Conservation (phyloP, 306 rosid species). For the Cicer judaicum region DNA sequence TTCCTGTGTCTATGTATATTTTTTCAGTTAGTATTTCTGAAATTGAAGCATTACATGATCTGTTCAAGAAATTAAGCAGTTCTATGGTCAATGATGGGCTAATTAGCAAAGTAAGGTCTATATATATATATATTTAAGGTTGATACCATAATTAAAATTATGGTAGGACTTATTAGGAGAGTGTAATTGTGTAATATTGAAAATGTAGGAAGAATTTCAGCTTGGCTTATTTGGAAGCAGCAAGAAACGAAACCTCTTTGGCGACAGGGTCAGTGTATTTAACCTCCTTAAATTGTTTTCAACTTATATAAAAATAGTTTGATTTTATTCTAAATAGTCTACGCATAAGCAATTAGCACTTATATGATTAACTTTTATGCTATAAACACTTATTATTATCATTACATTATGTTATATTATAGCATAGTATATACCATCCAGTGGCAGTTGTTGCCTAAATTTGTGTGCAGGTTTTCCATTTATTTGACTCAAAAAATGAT, state of each 20-base stretch:
- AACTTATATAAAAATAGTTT: too few species aligned
- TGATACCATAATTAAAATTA: background rate
- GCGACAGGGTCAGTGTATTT: slow-evolving; percentile 53
- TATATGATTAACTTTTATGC: too few species aligned
- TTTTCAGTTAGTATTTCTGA: slow-evolving; percentile 53
- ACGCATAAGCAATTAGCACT: too few species aligned
- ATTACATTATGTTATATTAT: background rate
- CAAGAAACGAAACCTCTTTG: slow-evolving; percentile 51
- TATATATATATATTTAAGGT: background rate
- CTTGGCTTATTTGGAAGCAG: slow-evolving; percentile 59
- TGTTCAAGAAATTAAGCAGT: slow-evolving; percentile 63
- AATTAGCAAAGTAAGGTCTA: slow-evolving; percentile 59
- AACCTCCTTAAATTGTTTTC: too few species aligned
- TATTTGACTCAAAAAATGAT: slow-evolving; percentile 60
- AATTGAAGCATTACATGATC: slow-evolving; percentile 56
- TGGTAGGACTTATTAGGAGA: slow-evolving; percentile 8
- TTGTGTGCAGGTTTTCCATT: slow-evolving; percentile 50
- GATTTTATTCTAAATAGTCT: too few species aligned
- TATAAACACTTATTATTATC: too few species aligned
- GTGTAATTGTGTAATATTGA: slow-evolving; percentile 5
- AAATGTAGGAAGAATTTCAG: slow-evolving; percentile 65
- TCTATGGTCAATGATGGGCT: slow-evolving; percentile 60
- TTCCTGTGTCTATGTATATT: background rate
- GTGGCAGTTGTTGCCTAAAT: background rate
- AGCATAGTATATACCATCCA: background rate